Base-by-base conservation (phyloP, 2,329 filamentous ascomycete species). In the Rutstroemia sp. region DNA sequence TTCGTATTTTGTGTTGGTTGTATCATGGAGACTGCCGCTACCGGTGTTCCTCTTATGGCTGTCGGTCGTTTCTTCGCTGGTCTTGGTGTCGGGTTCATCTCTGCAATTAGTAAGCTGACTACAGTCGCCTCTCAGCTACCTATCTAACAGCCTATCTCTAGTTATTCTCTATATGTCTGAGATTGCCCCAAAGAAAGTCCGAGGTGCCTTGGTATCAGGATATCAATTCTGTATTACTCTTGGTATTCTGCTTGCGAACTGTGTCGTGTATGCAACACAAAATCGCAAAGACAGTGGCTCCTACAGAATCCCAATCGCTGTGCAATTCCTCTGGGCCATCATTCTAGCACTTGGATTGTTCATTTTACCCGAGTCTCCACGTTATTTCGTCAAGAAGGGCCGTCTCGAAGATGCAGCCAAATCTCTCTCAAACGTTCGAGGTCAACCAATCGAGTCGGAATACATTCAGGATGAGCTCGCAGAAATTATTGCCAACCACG, bases 401-500 rank as follows among this genome's bases (percentile, higher is more conserved):
- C 75, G 82, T 60, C 76, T 89, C 52, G 81, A 86, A 44, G 69
- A 77, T 56, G 90, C 89, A 37, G 79, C 83, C 57, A 60, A 72
- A 1, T 74, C 82, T 10, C 79, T 95, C 5, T 73, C 81, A 56
- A 79, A 78, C 57, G 81, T 95, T 34, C 88, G 90, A 69, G 88
- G 87, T 59, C 87, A 95, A 75, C 79, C 30, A 34, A 86, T 49
- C 67, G 73, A 53, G 82, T 34, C 30, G 87, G 54, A 92, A 87
- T 91, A 82, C 71, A 85, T 95, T 73, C 82, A 87, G 73, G 75
- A 82, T 59, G 90, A 95, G 74, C 79, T 95, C 47, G 81, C 87
- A 44, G 90, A 95, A 75, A 89, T 96, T 63, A 79, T 94, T 58
- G 90, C 89, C 76, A 95, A 95, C 78, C 82, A 92, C 73, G 88